Conservation (phyloP, 1,284 basidiomycete species). For the Entoloma clypeatum region DNA sequence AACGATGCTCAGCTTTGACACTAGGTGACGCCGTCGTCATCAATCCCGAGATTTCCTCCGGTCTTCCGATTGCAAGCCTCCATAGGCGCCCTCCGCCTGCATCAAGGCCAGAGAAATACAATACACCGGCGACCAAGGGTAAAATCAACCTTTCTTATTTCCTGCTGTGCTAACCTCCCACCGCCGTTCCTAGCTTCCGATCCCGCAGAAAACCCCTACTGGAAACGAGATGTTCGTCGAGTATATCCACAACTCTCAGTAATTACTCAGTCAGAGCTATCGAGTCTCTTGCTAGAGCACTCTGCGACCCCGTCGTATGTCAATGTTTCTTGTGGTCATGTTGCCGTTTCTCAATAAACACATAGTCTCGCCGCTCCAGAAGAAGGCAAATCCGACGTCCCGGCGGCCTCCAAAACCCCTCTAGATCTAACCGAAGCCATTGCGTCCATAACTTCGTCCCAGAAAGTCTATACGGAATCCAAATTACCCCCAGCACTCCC, state of each 20-base stretch:
- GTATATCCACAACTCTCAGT: slow-evolving; percentile 87
- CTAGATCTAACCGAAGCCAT: slow-evolving; percentile 71
- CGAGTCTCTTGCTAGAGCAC: slow-evolving; percentile 79
- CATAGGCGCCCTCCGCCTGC: slow-evolving; percentile 86
- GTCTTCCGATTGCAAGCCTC: slow-evolving; percentile 74
- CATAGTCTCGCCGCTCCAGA: slow-evolving; percentile 56
- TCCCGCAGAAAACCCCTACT: slow-evolving; percentile 84
- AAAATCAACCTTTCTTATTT: slow-evolving; percentile 18
- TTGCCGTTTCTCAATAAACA: slow-evolving; percentile 5
- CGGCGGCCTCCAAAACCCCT: slow-evolving; percentile 40
- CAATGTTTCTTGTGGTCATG: slow-evolving; percentile 3
- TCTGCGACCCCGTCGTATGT: slow-evolving; percentile 65
- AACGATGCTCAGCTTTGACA: slow-evolving; percentile 6
- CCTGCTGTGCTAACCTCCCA: background rate
- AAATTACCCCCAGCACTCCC: slow-evolving; percentile 74
- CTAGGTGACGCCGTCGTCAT: slow-evolving; percentile 72
- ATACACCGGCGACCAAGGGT: slow-evolving; percentile 87
- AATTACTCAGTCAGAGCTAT: slow-evolving; percentile 77
- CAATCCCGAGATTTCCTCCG: slow-evolving; percentile 89
- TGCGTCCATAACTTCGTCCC: slow-evolving; percentile 53
- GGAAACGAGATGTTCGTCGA: slow-evolving; percentile 91
- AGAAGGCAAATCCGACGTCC: slow-evolving; percentile 45
- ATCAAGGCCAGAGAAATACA: slow-evolving; percentile 82
- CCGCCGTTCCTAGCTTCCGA: slow-evolving; percentile 58
- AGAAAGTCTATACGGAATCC: slow-evolving; percentile 60